Percentiles rank a stretch among this genome's conserved stretches.
These are phyloP conservation scores for Exophiala aquamarina DNA, from an alignment of 2,329 filamentous ascomycete species.

Conservation along the genomic window DNA sequence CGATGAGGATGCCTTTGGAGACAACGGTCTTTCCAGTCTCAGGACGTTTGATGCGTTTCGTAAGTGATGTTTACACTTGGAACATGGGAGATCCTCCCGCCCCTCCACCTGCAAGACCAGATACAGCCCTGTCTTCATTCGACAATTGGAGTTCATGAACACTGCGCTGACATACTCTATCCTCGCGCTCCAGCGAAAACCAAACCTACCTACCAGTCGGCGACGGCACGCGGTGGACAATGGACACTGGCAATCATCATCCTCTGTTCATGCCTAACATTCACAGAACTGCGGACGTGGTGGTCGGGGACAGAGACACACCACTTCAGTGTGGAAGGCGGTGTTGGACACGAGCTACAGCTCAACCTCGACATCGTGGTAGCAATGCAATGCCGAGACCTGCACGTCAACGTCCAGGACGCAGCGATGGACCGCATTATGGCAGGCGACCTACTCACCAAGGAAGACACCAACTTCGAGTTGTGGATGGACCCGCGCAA, in stretches of 20 bases:
- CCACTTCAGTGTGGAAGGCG: constrained; percentile 91
- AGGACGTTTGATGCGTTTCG: constrained; percentile 96
- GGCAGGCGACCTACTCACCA: constrained; percentile 70
- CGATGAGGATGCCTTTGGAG: constrained; percentile 77
- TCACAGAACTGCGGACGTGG: constrained; percentile 78
- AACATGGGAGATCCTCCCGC: too few relatives aligned
- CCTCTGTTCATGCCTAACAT: constrained; percentile 72
- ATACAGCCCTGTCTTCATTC: too few relatives aligned
- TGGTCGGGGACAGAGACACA: constrained; percentile 81
- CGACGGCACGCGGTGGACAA: constrained; percentile 82
- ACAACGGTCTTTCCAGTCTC: constrained; percentile 61
- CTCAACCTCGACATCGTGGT: constrained; percentile 96
- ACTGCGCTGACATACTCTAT: not conserved
- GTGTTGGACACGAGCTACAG: constrained; percentile 81
- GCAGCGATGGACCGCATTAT: constrained; percentile 89
- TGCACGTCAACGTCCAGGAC: constrained; percentile 98
- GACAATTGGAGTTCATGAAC: too few relatives aligned
- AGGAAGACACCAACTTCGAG: constrained; percentile 75
- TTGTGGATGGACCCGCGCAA: constrained; percentile 59
- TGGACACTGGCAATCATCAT: constrained; percentile 84
- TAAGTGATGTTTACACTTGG: constrained; percentile 52
- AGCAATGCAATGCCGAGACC: constrained; percentile 78
- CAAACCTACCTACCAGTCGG: constrained; percentile 86
- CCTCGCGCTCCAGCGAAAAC: constrained; percentile 71
- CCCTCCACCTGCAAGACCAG: too few relatives aligned